Base-by-base conservation (phyloP, 768 basidiomycete species). In the Russula emetica region DNA sequence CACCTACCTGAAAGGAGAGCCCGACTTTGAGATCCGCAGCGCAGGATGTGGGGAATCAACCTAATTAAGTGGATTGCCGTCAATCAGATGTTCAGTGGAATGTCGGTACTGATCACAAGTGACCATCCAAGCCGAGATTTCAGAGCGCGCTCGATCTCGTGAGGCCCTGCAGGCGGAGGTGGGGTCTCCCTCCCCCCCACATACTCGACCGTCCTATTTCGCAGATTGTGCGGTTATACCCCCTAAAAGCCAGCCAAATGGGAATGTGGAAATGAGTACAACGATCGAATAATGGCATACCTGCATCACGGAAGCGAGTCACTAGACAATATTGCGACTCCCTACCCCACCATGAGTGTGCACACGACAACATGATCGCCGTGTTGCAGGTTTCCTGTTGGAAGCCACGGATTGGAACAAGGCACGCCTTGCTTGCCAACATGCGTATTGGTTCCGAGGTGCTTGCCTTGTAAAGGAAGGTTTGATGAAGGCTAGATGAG, bases 351-450 rank as follows among this genome's bases (percentile, higher is more conserved):
- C n/a, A 1, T 58, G 44, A 8, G 30, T 13, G 28, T 45, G 28
- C 44, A 56, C 28, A 45, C 22, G 44, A 32, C 57, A 45, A 13
- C 22, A 36, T 51, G 36, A 54, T 32, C n/a, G 34, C 13, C 9
- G n/a, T n/a, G 30, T 24, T 50, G 49, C 49, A 26, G 26, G 26
- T 38, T 38, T 55, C 53, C 54, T 26, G 54, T 36, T 57, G 56
- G 62, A 45, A 52, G 22, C 11, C 22, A 14, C 61, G 11, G 26
- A 14, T 8, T 51, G 7, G n/a, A 7, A 7, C 26, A 24, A n/a
- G 57, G 34, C 57, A 52, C 52, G 30, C n/a, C n/a, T n/a, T n/a
- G n/a, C 28, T n/a, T 24, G 11, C 32, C 52, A 49, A 60, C 53
- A 47, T 3, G 45, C 26, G 34, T 14, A 47, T 32, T 45, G 32